Base-by-base conservation (phyloP, 2,329 filamentous ascomycete species). In the Passalora sequoiae region DNA sequence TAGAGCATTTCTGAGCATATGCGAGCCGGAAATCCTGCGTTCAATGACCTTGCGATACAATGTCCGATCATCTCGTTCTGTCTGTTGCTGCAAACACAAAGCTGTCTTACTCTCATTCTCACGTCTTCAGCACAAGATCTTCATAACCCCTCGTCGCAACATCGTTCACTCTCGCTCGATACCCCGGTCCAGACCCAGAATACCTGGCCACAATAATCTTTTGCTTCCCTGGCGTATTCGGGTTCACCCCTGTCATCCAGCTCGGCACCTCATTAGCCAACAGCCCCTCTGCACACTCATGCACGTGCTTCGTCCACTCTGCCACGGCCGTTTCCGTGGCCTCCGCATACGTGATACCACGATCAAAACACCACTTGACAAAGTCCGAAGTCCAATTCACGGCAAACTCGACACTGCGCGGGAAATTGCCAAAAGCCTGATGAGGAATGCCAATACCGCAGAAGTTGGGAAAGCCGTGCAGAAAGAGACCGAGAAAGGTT, bases 161-260 rank as follows among this genome's bases (percentile, higher is more conserved):
- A 4, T 38, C 36, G n/a, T 27, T 16, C 10, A 38, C 22, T 6
- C 22, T 27, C 21, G 20, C 22, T 15, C 36, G 36, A 38, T 42
- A 76, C 3, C 66, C 71, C 0, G 64, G 60, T 0, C 68, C 70
- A 7, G 66, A 61, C 0, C 73, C 73, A 19, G 65, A 66, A 43
- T 75, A 76, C 40, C 72, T 59, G 3, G 68, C 68, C 49, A 76
- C 64, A 4, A 61, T 69, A 24, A 71, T 60, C 46, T 66, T 67
- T 51, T 69, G 63, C 60, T 73, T 74, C 27, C 66, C 60, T 12
- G 61, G 59, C 27, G 75, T 52, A 42, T 76, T 75, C 50, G 66
- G 73, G 49, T 76, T 76, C 1, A 76, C 69, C 0, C 74, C 74
- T 1, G 73, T 76, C 72, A 76, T 74, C 74, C 73, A 77, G 1